phyloP scores from a whole-genome alignment of 192 early-diverging fungal species.

The Geranomyces michiganensis region DNA sequence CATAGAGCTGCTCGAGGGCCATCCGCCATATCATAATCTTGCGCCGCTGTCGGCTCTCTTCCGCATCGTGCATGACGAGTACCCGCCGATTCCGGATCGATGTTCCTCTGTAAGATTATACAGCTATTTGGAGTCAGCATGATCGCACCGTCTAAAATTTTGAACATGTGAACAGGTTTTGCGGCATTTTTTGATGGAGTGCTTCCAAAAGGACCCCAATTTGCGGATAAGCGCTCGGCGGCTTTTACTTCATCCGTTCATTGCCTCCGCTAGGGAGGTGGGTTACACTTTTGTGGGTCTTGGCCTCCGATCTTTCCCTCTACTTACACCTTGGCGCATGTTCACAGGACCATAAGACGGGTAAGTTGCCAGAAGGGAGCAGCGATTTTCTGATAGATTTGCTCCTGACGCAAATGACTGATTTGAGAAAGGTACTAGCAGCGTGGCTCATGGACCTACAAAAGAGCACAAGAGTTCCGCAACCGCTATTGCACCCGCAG shows the following conservation, averaged over 20 bases:
- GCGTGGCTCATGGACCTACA: too few species aligned
- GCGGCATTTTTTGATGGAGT: constrained; percentile 77
- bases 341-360: too few species aligned
- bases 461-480: too few species aligned
- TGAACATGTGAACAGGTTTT: constrained; percentile 37
- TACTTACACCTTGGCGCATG: too few species aligned
- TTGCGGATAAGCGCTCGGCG: constrained; percentile 72
- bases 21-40: constrained; percentile 85
- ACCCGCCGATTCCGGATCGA: constrained; percentile 81
- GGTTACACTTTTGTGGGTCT: not conserved
- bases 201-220: constrained; percentile 82
- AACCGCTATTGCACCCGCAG: too few species aligned
- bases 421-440: too few species aligned
- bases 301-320: too few species aligned
- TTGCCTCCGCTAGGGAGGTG: constrained; percentile 39
- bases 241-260: constrained; percentile 80
- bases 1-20: constrained; percentile 90
- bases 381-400: too few species aligned
- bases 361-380: too few species aligned
- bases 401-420: too few species aligned
- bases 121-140: not conserved
- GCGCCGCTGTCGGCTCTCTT: constrained; percentile 91
- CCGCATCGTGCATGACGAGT: constrained; percentile 79
- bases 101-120: constrained; percentile 57
- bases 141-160: not conserved